phyloP scores from a whole-genome alignment of 805 yeast genomes.

The Metschnikowia lunata region DNA sequence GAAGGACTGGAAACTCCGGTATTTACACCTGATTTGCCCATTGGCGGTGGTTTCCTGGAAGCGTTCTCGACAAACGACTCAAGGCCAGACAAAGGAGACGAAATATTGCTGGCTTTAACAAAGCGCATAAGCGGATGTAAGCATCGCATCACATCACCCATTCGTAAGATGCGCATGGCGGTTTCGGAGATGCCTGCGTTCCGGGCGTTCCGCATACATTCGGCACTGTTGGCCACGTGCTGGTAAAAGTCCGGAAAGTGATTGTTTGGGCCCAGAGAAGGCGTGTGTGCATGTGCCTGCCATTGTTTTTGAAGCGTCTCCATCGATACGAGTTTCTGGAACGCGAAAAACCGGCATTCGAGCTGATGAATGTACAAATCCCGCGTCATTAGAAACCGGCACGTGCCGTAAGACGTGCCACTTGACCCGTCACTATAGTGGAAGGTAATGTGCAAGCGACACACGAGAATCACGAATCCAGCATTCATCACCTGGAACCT shows the following conservation, averaged over 20 bases:
- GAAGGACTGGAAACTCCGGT: constrained; percentile 9
- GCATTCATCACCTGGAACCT: constrained; percentile 38
- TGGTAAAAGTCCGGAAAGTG: constrained; percentile 4
- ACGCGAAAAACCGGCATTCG: constrained; percentile 45
- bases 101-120: constrained; percentile 44
- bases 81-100: constrained; percentile 54
- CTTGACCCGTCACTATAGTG: constrained; percentile 67
- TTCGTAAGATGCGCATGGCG: constrained; percentile 67
- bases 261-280: background rate
- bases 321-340: constrained; percentile 25
- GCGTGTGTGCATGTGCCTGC: constrained; percentile 14
- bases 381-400: constrained; percentile 59
- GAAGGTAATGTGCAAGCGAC: constrained; percentile 25
- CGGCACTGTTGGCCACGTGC: constrained; percentile 6
- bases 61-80: constrained; percentile 33
- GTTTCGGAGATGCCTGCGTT: constrained; percentile 61
- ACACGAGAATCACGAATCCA: constrained; percentile 34
- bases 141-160: constrained; percentile 74
- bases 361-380: constrained; percentile 67
- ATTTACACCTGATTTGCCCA: background rate
- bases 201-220: constrained; percentile 45
- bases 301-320: constrained; percentile 26
- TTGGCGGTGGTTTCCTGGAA: background rate
- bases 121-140: constrained; percentile 61
- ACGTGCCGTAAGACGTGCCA: constrained; percentile 56